Percentiles rank a stretch among this genome's conserved stretches.
These are phyloP conservation scores for Globisporangium iwayamae DNA, from an alignment of 352 stramenopile species.

Conservation along the genomic window DNA sequence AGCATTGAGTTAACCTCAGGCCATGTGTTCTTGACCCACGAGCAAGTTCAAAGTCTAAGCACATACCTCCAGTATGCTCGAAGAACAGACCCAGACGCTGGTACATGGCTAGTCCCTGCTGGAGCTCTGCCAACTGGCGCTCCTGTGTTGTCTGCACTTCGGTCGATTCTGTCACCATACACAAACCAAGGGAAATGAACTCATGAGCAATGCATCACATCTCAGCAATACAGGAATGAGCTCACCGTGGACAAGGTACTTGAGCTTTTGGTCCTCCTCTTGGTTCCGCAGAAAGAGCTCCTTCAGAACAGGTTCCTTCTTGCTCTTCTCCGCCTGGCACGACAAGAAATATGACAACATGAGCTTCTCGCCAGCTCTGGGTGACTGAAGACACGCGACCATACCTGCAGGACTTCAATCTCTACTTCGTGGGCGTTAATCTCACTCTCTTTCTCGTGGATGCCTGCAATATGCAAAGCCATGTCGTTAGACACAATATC, in stretches of 20 bases:
- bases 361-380: neutral
- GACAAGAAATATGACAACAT: neutral
- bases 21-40: neutral
- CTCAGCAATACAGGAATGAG: neutral
- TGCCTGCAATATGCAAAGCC: neutral
- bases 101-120: constrained; percentile 64
- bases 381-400: neutral
- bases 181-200: too few relatives aligned
- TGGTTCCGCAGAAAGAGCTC: constrained; percentile 55
- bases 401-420: constrained; percentile 61
- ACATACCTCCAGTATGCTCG: constrained; percentile 50
- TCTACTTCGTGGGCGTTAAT: constrained; percentile 56
- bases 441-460: constrained; percentile 47
- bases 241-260: constrained; percentile 34
- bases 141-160: constrained; percentile 37
- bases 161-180: constrained; percentile 24
- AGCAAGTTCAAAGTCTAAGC: neutral
- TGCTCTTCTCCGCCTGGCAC: constrained; percentile 11
- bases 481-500: neutral
- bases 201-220: too few relatives aligned
- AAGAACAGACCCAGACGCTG: constrained; percentile 66
- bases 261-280: constrained; percentile 53
- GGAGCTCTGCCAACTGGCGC: constrained; percentile 56
- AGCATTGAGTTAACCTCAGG: neutral
- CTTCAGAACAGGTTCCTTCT: constrained; percentile 27